Conservation (phyloP, 2,329 filamentous ascomycete genomes). For the Hypoxylon sp. region DNA sequence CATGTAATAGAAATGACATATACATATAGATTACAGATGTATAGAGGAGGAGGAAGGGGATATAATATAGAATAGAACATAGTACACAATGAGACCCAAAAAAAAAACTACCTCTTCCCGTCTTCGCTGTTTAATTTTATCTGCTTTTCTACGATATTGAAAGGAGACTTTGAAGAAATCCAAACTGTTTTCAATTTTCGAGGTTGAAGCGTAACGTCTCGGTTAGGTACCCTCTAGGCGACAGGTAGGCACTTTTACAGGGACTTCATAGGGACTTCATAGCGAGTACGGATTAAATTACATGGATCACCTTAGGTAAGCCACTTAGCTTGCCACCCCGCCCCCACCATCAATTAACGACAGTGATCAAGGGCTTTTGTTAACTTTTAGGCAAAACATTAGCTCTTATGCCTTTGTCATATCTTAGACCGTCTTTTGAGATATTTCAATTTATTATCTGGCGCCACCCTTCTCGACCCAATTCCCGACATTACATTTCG, state of each 20-base stretch:
- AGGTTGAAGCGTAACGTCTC: neutral
- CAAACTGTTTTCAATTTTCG: neutral
- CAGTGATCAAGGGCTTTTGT: neutral
- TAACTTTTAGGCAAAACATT: neutral
- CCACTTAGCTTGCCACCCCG: constrained; percentile 6
- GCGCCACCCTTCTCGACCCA: neutral
- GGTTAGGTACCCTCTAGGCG: neutral
- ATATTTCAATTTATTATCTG: neutral
- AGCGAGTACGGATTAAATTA: neutral
- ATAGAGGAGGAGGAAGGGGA: constrained; percentile 11
- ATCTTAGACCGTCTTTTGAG: neutral
- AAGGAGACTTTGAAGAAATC: neutral
- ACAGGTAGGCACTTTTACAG: neutral
- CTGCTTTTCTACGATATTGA: neutral
- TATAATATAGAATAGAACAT: constrained; percentile 19
- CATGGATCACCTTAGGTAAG: neutral
- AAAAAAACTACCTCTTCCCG: neutral
- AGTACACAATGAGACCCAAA: constrained; percentile 1
- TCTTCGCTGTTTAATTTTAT: neutral
- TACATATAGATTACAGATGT: constrained; percentile 28
- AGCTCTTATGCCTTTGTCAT: neutral
- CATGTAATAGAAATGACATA: constrained; percentile 10
- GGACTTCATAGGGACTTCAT: neutral
- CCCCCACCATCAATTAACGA: constrained; percentile 16
- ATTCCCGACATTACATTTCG: neutral